Evolutionary conservation across 306 rosid genomes (phyloP).

Genomic region (Purshia tridentata): DNA sequence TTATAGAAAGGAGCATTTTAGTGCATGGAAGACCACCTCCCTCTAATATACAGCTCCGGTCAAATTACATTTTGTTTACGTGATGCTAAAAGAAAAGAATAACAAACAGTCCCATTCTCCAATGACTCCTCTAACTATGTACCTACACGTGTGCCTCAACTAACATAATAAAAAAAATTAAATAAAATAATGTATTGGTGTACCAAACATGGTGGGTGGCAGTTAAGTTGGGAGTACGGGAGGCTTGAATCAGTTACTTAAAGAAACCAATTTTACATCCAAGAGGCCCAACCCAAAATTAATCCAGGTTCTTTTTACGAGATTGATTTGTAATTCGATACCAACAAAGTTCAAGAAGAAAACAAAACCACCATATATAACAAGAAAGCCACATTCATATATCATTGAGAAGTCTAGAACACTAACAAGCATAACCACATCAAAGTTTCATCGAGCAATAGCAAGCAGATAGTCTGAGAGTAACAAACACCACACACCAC

Average conservation of each 20-base stretch:
- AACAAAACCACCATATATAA: neutral
- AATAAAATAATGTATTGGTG: neutral
- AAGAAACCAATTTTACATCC: no score
- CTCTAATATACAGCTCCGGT: neutral
- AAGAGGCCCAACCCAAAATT: no score
- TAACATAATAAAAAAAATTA: neutral
- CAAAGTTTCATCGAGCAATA: conserved; percentile 3
- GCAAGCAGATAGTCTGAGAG: no score
- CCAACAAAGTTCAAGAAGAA: no score
- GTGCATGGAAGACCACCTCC: conserved; percentile 27
- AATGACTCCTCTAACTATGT: conserved; percentile 23
- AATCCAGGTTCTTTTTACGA: no score
- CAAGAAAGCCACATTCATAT: conserved; percentile 19
- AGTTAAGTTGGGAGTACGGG: no score
- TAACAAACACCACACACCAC: neutral
- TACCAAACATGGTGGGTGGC: no score
- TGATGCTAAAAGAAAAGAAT: neutral
- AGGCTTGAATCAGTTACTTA: no score
- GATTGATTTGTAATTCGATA: no score
- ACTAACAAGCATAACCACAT: conserved; percentile 7
- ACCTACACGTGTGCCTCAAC: conserved; percentile 21
- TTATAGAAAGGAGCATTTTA: conserved; percentile 1
- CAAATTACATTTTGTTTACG: conserved; percentile 6
- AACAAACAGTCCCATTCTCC: conserved; percentile 1
- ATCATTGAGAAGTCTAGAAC: conserved; percentile 23